Evolutionary conservation across 768 basidiomycete genomes (phyloP), one percentile per base, ranked within the genome.

Genomic region (Leccinum disarticulatum): DNA sequence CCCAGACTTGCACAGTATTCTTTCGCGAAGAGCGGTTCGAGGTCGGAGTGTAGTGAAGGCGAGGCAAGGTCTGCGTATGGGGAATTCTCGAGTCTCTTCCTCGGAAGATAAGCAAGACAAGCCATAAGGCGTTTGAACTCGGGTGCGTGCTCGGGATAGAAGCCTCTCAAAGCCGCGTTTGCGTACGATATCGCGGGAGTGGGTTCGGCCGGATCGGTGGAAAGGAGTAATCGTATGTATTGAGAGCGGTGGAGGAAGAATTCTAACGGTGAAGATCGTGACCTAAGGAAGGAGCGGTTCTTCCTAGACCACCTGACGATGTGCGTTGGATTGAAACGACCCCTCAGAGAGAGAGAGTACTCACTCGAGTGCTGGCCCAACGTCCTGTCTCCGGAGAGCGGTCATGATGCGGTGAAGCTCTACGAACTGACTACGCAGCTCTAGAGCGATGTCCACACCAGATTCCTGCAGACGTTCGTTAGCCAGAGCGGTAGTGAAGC

Each of bases 171-270:
- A 58, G 87, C 77, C 4, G 77, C 72, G 35, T 84, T 86, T 22
- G 92, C 91, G 73, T 98, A 98, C 1, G 79, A 73, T 47, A 97
- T 79, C 2, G 93, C 91, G 13, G 79, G 76, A 4, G 77, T 60
- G 33, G 81, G 78, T 65, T 87, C 76, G 28, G 84, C 81, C 6
- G 87, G 83, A 61, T 84, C 79, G 10, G 83, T 81, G 31, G 83
- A 78, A 52, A 90, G 78, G 19, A 95, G 81, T 10, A 96, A 78
- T 4, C 87, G 86, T 56, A 97, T 82, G 71, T 92, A 98, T 71
- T 94, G 88, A 10, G 93, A 94, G 28, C 93, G 90, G 66, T 98
- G 93, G 28, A 98, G 83, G 68, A 88, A 79, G 70, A 96, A 99
- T 65, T 94, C 92, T 11, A 99, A 82, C 0, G 91, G 82, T 1